phyloP scores from a whole-genome alignment of 2,329 filamentous ascomycete genomes.

The Thermoascus crustaceus region DNA sequence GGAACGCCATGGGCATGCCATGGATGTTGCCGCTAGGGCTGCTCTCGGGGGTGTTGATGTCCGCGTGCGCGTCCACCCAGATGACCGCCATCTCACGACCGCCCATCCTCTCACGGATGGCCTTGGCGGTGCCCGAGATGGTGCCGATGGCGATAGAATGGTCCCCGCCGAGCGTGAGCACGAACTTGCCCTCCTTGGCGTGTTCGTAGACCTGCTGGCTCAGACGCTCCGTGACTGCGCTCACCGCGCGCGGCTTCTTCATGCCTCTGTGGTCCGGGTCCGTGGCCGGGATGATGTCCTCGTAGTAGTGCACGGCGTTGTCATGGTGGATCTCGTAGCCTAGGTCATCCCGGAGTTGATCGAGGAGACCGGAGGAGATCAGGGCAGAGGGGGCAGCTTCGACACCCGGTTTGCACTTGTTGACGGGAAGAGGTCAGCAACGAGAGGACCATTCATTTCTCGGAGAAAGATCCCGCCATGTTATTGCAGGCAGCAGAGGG shows the following conservation, averaged over 20 bases:
- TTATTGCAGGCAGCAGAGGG: too few relatives aligned
- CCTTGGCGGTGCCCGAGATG: slow-evolving; percentile 77
- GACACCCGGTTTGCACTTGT: slow-evolving; percentile 88
- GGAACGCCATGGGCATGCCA: slow-evolving; percentile 92
- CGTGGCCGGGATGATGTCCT: slow-evolving; percentile 56
- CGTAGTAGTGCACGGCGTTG: slow-evolving; percentile 71
- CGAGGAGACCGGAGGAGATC: slow-evolving; percentile 78
- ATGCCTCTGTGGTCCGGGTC: slow-evolving; percentile 83
- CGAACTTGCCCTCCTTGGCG: slow-evolving; percentile 72
- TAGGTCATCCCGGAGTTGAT: slow-evolving; percentile 74
- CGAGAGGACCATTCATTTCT: not conserved
- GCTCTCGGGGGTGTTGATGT: slow-evolving; percentile 93
- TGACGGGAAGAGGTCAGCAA: too few relatives aligned
- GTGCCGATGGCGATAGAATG: slow-evolving; percentile 95
- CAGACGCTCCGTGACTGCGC: slow-evolving; percentile 72
- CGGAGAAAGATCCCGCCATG: too few relatives aligned
- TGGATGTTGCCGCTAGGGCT: slow-evolving; percentile 90
- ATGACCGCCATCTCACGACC: slow-evolving; percentile 81
- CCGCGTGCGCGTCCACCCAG: slow-evolving; percentile 96
- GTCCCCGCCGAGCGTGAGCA: slow-evolving; percentile 89
- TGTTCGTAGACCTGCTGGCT: slow-evolving; percentile 81
- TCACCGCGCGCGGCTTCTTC: slow-evolving; percentile 86
- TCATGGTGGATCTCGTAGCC: slow-evolving; percentile 85
- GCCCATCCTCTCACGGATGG: slow-evolving; percentile 70
- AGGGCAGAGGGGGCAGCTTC: slow-evolving; percentile 84